These are phyloP conservation scores for Persicaria tinctoria DNA, from an alignment of 148 eudicot species.

Conservation along the genomic window DNA sequence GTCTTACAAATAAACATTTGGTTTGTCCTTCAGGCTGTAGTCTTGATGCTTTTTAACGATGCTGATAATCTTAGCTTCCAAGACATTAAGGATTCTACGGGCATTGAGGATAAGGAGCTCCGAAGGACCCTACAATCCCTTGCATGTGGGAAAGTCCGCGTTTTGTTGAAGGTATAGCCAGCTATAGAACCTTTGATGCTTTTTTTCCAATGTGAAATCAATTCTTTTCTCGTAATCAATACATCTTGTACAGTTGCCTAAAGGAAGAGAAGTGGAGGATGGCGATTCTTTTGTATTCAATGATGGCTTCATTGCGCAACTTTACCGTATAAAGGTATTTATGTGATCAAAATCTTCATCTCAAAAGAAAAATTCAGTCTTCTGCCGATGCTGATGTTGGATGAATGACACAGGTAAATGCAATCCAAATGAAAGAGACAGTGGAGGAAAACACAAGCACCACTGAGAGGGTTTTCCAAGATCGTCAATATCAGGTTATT, in stretches of 20 bases:
- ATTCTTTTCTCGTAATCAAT: not conserved
- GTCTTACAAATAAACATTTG: not conserved
- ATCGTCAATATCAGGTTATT: constrained; percentile 94
- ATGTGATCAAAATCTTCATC: too few relatives aligned
- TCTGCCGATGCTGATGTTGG: not conserved
- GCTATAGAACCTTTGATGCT: not conserved
- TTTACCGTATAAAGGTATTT: constrained; percentile 80
- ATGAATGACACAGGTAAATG: constrained; percentile 67
- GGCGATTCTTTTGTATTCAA: constrained; percentile 70
- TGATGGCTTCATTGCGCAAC: constrained; percentile 73
- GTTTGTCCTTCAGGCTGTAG: constrained; percentile 56
- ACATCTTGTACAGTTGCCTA: constrained; percentile 43
- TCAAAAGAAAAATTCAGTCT: not conserved
- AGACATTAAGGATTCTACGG: constrained; percentile 90
- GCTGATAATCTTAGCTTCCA: constrained; percentile 82
- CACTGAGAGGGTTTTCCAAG: constrained; percentile 95
- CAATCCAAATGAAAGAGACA: constrained; percentile 97
- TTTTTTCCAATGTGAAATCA: not conserved
- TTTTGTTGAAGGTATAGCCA: constrained; percentile 64
- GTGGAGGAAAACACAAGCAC: constrained; percentile 96
- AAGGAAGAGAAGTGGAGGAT: constrained; percentile 94
- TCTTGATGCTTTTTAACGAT: constrained; percentile 91
- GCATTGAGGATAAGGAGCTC: constrained; percentile 91
- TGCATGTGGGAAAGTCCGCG: constrained; percentile 97
- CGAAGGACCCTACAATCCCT: constrained; percentile 91